These are phyloP conservation scores for Ogataea methanolica DNA, from an alignment of 805 yeast genomes.

Conservation along the genomic window DNA sequence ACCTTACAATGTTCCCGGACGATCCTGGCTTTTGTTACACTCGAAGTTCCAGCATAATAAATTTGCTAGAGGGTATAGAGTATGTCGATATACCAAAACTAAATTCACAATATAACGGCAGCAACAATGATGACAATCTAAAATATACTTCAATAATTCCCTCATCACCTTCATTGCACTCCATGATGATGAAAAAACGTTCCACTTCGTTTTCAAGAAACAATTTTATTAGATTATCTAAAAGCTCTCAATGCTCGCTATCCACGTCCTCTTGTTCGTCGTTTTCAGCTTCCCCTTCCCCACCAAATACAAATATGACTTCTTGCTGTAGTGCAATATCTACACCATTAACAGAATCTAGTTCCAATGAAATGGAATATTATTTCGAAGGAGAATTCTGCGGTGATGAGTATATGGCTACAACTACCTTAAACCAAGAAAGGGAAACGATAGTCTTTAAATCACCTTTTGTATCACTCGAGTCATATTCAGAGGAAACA, in stretches of 20 bases:
- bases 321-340: not conserved
- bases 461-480: not conserved
- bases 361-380: not conserved
- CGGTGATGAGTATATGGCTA: not conserved
- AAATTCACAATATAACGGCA: no score
- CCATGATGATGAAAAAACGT: conserved; percentile 1
- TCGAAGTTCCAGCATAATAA: not conserved
- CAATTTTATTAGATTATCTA: not conserved
- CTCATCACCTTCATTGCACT: conserved; percentile 8
- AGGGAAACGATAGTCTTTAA: not conserved
- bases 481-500: no score
- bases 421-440: not conserved
- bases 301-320: no score
- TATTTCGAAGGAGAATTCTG: no score
- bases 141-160: not conserved
- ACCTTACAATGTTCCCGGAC: not conserved
- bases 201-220: conserved; percentile 1
- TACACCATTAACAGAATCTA: not conserved
- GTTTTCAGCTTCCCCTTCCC: not conserved
- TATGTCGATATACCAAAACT: no score
- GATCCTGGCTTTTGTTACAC: not conserved
- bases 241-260: not conserved
- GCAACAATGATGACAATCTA: no score
- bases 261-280: not conserved
- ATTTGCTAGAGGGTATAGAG: not conserved